Evolutionary conservation across 805 yeast species (phyloP).

Genomic region (Candida endomychidarum): DNA sequence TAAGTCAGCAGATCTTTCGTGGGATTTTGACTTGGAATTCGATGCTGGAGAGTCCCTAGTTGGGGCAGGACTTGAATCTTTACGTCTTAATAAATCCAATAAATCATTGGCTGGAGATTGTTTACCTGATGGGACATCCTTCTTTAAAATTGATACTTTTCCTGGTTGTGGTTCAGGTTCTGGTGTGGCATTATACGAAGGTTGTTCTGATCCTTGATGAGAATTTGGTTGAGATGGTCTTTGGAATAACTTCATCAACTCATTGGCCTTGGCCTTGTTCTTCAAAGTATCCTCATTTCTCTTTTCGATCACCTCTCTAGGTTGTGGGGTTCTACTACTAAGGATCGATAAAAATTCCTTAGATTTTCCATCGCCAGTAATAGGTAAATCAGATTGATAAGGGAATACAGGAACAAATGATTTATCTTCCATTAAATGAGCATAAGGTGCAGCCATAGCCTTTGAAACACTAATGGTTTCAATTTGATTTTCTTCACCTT

Average conservation of each 20-base stretch:
- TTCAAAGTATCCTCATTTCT: conserved; percentile 19
- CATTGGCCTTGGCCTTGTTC: conserved; percentile 32
- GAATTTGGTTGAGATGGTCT: too few relatives aligned
- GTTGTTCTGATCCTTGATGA: not conserved
- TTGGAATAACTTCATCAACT: conserved; percentile 29
- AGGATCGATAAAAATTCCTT: conserved; percentile 46
- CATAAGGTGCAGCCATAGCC: conserved; percentile 20
- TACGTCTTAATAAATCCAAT: conserved; percentile 15
- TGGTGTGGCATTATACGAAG: conserved; percentile 1
- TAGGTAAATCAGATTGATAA: conserved; percentile 20
- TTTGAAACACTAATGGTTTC: conserved; percentile 16
- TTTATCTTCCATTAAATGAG: conserved; percentile 17
- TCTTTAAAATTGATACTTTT: conserved; percentile 30
- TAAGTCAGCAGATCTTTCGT: conserved; percentile 2
- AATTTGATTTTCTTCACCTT: conserved; percentile 1
- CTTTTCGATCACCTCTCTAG: conserved; percentile 2
- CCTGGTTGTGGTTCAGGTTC: conserved; percentile 16
- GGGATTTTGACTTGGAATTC: not conserved
- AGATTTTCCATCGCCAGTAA: conserved; percentile 28
- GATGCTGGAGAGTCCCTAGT: not conserved
- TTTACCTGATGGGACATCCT: conserved; percentile 14
- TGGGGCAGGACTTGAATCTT: not conserved
- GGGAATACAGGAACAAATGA: conserved; percentile 26
- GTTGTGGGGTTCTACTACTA: conserved; percentile 22
- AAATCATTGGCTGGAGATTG: conserved; percentile 19